phyloP scores from a whole-genome alignment of 805 yeast species.

The Candida morakotiae region DNA sequence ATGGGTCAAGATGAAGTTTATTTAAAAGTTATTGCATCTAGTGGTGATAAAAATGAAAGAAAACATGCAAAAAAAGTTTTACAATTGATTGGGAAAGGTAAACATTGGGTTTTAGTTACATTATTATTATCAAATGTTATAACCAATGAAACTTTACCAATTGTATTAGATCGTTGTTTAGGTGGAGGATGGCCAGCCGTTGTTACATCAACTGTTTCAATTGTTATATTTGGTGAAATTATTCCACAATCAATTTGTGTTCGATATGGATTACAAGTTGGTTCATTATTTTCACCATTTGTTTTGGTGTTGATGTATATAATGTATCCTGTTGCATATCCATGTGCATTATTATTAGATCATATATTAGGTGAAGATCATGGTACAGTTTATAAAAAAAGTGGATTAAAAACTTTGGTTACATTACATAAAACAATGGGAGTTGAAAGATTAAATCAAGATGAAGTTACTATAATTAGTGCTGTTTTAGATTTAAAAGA shows the following conservation, averaged over 20 bases:
- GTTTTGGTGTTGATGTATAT: slow-evolving; percentile 80
- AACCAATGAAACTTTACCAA: slow-evolving; percentile 92
- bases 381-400: slow-evolving; percentile 89
- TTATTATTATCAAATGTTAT: slow-evolving; percentile 80
- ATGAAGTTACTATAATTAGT: slow-evolving; percentile 92
- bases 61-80: slow-evolving; percentile 70
- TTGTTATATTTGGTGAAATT: slow-evolving; percentile 93
- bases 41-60: slow-evolving; percentile 75
- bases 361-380: slow-evolving; percentile 88
- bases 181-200: slow-evolving; percentile 99
- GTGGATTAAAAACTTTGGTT: slow-evolving; percentile 90
- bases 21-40: slow-evolving; percentile 79
- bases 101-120: slow-evolving; percentile 95
- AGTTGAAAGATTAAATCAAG: slow-evolving; percentile 86
- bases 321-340: slow-evolving; percentile 91
- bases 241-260: slow-evolving; percentile 95
- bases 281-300: slow-evolving; percentile 87
- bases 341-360: slow-evolving; percentile 79
- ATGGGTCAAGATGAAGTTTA: slow-evolving; percentile 99
- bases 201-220: slow-evolving; percentile 84
- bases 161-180: slow-evolving; percentile 83
- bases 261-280: slow-evolving; percentile 86
- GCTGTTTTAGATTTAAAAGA: slow-evolving; percentile 94
- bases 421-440: slow-evolving; percentile 94
- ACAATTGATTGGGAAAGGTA: slow-evolving; percentile 69